Evolutionary conservation across 2,329 filamentous ascomycete genomes (phyloP).

Genomic region (Arachnomyces sp.): DNA sequence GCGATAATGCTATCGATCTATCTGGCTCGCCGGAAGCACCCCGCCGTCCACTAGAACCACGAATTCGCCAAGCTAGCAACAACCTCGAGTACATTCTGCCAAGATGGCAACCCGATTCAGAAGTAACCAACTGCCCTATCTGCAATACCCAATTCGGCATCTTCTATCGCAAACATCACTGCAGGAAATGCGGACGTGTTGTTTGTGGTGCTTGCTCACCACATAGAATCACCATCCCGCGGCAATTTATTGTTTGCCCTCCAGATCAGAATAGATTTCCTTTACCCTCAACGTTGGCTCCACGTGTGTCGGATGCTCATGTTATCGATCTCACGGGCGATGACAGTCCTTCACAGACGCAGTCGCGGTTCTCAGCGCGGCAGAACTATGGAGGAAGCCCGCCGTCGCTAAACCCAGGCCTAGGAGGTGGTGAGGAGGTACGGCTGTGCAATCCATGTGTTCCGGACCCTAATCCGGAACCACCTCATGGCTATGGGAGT

Average conservation of each 20-base stretch:
- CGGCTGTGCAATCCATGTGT: slow-evolving; percentile 66
- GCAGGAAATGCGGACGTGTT: slow-evolving; percentile 89
- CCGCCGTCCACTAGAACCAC: slow-evolving; percentile 14
- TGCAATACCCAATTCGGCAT: slow-evolving; percentile 73
- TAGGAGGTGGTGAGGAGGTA: slow-evolving; percentile 60
- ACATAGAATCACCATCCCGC: slow-evolving; percentile 87
- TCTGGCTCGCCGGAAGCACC: slow-evolving; percentile 18
- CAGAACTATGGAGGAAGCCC: slow-evolving; percentile 18
- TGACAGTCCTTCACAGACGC: slow-evolving; percentile 10
- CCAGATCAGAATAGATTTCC: slow-evolving; percentile 42
- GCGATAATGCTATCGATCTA: slow-evolving; percentile 26
- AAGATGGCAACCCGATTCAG: slow-evolving; percentile 79
- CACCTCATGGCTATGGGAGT: slow-evolving; percentile 33
- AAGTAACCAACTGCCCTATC: slow-evolving; percentile 76
- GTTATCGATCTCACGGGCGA: slow-evolving; percentile 41
- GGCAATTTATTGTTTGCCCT: slow-evolving; percentile 83
- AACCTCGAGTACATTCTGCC: slow-evolving; percentile 51
- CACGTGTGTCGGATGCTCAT: slow-evolving; percentile 36
- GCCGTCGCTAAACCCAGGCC: slow-evolving; percentile 36
- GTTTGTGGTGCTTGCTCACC: slow-evolving; percentile 87
- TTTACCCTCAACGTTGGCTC: slow-evolving; percentile 35
- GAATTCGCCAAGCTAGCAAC: slow-evolving; percentile 19
- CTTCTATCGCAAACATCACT: slow-evolving; percentile 86
- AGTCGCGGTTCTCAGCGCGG: slow-evolving; percentile 4
- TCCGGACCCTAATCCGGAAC: slow-evolving; percentile 57